Percentiles rank a stretch among this genome's conserved stretches.
These are phyloP conservation scores for Ordospora colligata DNA, from an alignment of 371 early-diverging fungal genomes.

Conservation along the genomic window DNA sequence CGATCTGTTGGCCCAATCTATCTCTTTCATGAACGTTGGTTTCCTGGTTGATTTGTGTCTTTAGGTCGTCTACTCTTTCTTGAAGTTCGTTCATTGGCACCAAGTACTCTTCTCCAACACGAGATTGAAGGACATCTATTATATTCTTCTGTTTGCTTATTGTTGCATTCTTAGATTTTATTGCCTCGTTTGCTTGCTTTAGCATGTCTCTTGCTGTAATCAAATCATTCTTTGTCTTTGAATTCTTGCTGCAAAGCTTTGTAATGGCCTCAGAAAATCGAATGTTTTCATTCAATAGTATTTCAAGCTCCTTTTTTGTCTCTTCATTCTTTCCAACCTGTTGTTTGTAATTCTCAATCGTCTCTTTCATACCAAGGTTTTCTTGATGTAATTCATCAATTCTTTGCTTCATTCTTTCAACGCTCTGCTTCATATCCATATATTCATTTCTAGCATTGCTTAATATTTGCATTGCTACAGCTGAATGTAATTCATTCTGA, in stretches of 20 bases:
- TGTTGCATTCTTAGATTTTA: constrained; percentile 34
- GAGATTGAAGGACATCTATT: constrained; percentile 47
- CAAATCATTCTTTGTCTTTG: constrained; percentile 46
- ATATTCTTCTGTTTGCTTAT: constrained; percentile 50
- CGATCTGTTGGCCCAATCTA: constrained; percentile 17
- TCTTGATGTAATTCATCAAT: background rate
- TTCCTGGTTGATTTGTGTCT: constrained; percentile 29
- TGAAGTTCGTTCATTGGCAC: constrained; percentile 42
- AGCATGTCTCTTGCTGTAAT: constrained; percentile 28
- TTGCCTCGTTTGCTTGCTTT: constrained; percentile 25
- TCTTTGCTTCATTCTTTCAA: background rate
- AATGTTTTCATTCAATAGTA: constrained; percentile 38
- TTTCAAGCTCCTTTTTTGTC: constrained; percentile 1
- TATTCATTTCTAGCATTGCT: no score
- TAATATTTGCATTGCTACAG: no score
- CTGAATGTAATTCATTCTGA: no score
- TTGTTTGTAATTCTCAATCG: constrained; percentile 3
- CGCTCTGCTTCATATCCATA: background rate
- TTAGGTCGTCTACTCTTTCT: constrained; percentile 27
- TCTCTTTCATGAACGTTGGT: constrained; percentile 7
- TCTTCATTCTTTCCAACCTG: background rate
- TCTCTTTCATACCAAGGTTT: background rate
- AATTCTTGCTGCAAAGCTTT: constrained; percentile 38
- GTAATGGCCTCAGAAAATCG: constrained; percentile 25
- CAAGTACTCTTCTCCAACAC: constrained; percentile 11